Percentiles rank a stretch among this genome's conserved stretches.
Conservation (phyloP, 2,329 filamentous ascomycete species). For the Colletotrichum sp. region DNA sequence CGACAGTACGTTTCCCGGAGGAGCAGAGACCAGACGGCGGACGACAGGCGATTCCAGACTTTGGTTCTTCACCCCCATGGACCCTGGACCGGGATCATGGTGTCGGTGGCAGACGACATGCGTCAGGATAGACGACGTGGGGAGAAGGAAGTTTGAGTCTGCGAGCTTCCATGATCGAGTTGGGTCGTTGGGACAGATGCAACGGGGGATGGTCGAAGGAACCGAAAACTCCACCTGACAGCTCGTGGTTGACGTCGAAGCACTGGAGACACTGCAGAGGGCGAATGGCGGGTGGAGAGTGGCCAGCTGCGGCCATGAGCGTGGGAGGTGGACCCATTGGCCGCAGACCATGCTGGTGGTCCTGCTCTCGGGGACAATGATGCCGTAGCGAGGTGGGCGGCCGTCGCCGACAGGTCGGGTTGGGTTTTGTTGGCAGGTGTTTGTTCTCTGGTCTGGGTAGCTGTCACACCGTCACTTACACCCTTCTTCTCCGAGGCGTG, state of each 20-base stretch:
- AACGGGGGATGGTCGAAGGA: neutral
- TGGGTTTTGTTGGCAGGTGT: slow-evolving; percentile 1
- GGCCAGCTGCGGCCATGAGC: neutral
- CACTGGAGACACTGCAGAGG: neutral
- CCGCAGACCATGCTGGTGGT: neutral
- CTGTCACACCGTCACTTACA: neutral
- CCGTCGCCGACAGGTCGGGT: slow-evolving; percentile 4
- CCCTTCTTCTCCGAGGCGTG: neutral
- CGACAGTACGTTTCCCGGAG: neutral
- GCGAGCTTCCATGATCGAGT: neutral
- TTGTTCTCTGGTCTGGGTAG: neutral
- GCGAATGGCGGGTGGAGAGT: slow-evolving; percentile 1
- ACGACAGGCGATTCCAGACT: neutral
- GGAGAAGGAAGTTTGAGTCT: slow-evolving; percentile 1
- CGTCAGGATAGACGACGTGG: neutral
- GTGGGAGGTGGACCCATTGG: slow-evolving; percentile 9
- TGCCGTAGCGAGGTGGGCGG: neutral
- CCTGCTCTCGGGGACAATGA: neutral
- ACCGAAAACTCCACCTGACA: slow-evolving; percentile 1
- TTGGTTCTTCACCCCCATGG: neutral
- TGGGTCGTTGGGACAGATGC: neutral
- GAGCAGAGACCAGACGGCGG: neutral
- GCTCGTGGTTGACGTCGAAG: neutral
- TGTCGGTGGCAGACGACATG: neutral
- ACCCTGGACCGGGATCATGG: neutral